Conservation (phyloP, 176 grass and related monocot genomes). For the maize (Zea mays) region DNA sequence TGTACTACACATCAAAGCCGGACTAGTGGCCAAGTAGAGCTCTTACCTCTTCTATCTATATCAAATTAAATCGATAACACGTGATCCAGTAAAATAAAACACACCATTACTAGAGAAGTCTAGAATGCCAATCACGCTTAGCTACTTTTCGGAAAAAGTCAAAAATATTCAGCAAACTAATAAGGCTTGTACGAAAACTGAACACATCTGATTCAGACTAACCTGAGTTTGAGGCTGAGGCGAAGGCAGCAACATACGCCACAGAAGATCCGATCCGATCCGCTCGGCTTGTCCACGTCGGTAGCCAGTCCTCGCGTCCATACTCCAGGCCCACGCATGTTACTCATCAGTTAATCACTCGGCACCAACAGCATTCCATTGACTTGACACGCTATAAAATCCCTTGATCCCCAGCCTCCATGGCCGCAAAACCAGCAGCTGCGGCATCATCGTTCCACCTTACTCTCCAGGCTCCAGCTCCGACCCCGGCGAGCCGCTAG, state of each 20-base stretch:
- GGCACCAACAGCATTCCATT: slow-evolving; percentile 15
- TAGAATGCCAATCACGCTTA: background rate
- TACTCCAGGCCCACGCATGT: slow-evolving; percentile 42
- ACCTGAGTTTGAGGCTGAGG: background rate
- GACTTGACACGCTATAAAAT: slow-evolving; percentile 39
- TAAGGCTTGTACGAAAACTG: background rate
- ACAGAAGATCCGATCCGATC: slow-evolving; percentile 31
- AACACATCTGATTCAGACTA: background rate
- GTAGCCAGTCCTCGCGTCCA: slow-evolving; percentile 15
- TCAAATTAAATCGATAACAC: background rate
- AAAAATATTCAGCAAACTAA: background rate
- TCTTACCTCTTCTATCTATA: background rate
- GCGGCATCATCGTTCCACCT: background rate
- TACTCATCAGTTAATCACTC: background rate
- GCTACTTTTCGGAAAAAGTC: background rate
- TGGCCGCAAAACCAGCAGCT: slow-evolving; percentile 39
- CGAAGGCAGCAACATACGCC: background rate
- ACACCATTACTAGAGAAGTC: background rate
- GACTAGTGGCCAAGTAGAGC: background rate
- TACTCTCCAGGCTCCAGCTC: background rate
- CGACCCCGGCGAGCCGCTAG: background rate
- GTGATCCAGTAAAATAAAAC: background rate
- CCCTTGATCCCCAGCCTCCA: slow-evolving; percentile 20
- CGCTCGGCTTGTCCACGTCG: slow-evolving; percentile 15
- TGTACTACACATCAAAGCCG: background rate